A percentile compares a stretch with the other conserved stretches of the same genome.
These are phyloP conservation scores for Arthrobotrys pseudoclavata DNA, from an alignment of 2,329 filamentous ascomycete species.

Conservation along the genomic window DNA sequence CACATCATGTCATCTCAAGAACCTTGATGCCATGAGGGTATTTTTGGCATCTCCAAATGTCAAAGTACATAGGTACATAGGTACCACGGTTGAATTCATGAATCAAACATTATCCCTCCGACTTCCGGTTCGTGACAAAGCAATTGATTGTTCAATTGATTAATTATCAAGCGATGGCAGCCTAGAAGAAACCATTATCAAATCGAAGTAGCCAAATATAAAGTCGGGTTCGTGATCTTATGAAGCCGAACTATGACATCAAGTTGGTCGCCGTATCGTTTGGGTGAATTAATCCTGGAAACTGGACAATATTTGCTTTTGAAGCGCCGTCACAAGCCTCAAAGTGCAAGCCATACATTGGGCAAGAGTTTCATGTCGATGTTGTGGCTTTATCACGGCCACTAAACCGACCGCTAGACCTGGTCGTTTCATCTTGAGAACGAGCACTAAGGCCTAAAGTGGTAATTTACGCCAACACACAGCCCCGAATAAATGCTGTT, in stretches of 20 bases:
- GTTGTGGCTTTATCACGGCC: constrained; percentile 29
- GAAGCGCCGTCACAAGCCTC: constrained; percentile 16
- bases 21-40: not conserved
- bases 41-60: constrained; percentile 20
- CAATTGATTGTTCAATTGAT: constrained; percentile 10
- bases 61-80: not conserved
- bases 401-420: constrained; percentile 11
- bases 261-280: constrained; percentile 42
- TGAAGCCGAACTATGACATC: constrained; percentile 11
- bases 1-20: not conserved
- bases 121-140: not conserved
- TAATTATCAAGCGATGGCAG: constrained; percentile 3
- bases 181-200: constrained; percentile 21
- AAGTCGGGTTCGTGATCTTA: not conserved
- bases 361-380: constrained; percentile 36
- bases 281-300: constrained; percentile 19
- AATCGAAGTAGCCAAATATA: constrained; percentile 13
- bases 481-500: constrained; percentile 39
- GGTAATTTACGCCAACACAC: constrained; percentile 30
- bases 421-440: constrained; percentile 51
- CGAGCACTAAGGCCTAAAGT: constrained; percentile 8
- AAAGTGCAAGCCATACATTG: constrained; percentile 39
- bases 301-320: constrained; percentile 34
- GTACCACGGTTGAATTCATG: not conserved
- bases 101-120: constrained; percentile 4